These are phyloP conservation scores for Quercus lobata DNA, from an alignment of 331 rosid species.

Conservation along the genomic window DNA sequence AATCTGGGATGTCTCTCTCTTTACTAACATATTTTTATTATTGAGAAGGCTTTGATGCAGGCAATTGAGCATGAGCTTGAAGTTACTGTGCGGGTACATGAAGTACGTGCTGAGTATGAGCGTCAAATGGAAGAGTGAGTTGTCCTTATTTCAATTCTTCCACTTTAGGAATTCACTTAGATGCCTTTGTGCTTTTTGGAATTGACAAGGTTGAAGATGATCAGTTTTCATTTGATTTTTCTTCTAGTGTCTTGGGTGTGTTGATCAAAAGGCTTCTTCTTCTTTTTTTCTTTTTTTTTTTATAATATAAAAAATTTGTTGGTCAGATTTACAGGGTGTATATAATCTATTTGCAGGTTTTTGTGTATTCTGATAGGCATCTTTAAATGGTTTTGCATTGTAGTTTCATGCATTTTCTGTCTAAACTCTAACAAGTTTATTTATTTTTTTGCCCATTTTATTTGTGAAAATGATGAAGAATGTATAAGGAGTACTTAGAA, in stretches of 20 bases:
- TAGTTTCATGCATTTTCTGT: neutral
- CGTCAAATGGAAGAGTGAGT: constrained; percentile 83
- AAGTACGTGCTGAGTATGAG: constrained; percentile 89
- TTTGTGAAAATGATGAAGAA: neutral
- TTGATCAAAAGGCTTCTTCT: neutral
- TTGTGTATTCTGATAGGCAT: neutral
- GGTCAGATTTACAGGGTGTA: neutral
- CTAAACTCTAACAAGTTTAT: neutral
- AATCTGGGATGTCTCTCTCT: constrained; percentile 8
- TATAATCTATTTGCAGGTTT: neutral
- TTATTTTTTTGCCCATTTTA: neutral
- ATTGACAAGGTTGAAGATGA: neutral
- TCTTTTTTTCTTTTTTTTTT: neutral
- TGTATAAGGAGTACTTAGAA: no score
- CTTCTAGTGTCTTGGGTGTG: neutral
- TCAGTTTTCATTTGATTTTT: neutral
- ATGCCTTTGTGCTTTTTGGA: neutral
- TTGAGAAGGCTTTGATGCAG: constrained; percentile 68
- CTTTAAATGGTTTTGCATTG: neutral
- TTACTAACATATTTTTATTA: constrained; percentile 9
- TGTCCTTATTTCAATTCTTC: neutral
- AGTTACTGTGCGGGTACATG: constrained; percentile 79
- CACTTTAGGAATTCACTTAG: neutral
- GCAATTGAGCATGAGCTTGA: constrained; percentile 86
- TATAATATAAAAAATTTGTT: no score